phyloP scores from a whole-genome alignment of 1,139 yeast genomes.

The Blastobotrys aristatus region DNA sequence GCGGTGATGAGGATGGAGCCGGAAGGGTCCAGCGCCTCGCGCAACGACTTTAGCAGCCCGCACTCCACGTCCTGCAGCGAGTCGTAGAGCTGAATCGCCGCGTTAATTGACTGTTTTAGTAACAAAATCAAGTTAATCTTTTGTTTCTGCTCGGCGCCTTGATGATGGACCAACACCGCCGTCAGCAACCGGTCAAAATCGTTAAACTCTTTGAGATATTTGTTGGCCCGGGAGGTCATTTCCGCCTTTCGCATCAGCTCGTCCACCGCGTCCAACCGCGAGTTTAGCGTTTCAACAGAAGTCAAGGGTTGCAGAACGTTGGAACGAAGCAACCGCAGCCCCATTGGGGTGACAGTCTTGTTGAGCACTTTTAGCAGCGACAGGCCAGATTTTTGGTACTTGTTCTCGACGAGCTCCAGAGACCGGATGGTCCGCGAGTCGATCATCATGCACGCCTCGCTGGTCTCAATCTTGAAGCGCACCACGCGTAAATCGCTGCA shows the following conservation, averaged over 20 bases:
- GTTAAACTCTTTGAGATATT: conserved; percentile 2
- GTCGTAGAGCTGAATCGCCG: conserved; percentile 17
- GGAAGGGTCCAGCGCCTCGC: conserved; percentile 23
- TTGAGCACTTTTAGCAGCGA: conserved; percentile 77
- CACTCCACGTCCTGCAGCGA: conserved; percentile 31
- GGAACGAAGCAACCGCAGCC: conserved; percentile 54
- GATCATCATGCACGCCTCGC: conserved; percentile 49
- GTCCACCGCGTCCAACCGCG: conserved; percentile 59
- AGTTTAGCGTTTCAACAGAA: conserved; percentile 46
- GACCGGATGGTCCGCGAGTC: conserved; percentile 63
- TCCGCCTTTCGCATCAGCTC: conserved; percentile 39
- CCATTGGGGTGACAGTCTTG: conserved; percentile 74
- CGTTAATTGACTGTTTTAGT: conserved; percentile 37
- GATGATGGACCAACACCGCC: background rate
- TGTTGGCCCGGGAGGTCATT: background rate
- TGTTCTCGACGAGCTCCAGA: conserved; percentile 67
- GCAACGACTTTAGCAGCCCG: conserved; percentile 30
- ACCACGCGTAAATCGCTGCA: background rate
- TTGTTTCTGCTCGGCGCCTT: conserved; percentile 34
- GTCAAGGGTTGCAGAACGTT: conserved; percentile 77
- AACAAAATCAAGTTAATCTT: conserved; percentile 62
- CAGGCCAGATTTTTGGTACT: conserved; percentile 47
- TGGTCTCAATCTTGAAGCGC: conserved; percentile 1
- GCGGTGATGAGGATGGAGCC: background rate
- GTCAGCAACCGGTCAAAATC: conserved; percentile 8